phyloP scores from a whole-genome alignment of 2,329 filamentous ascomycete genomes.

The Fusarium udum region DNA sequence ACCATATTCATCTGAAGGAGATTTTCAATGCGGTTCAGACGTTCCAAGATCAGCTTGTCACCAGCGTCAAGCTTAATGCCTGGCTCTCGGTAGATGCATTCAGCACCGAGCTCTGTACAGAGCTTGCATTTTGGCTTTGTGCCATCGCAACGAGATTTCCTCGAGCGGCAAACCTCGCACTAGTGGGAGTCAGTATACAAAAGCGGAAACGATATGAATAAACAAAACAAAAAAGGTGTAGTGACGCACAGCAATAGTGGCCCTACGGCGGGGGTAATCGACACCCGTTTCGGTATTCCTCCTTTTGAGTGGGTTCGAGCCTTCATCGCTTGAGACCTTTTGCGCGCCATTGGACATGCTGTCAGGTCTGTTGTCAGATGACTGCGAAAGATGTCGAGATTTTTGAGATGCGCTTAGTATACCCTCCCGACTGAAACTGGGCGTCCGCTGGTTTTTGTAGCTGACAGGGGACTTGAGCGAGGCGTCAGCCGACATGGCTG shows the following conservation, averaged over 20 bases:
- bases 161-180: constrained; percentile 84
- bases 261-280: constrained; percentile 71
- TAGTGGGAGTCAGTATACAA: constrained; percentile 47
- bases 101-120: constrained; percentile 81
- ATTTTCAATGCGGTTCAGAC: constrained; percentile 79
- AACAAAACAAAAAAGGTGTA: not conserved
- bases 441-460: constrained; percentile 58
- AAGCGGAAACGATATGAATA: not conserved
- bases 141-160: constrained; percentile 83
- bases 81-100: constrained; percentile 85
- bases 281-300: constrained; percentile 69
- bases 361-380: constrained; percentile 59
- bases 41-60: constrained; percentile 85
- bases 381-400: constrained; percentile 64
- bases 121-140: constrained; percentile 85
- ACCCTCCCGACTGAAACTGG: constrained; percentile 61
- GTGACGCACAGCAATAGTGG: constrained; percentile 70
- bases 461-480: constrained; percentile 62
- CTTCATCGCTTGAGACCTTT: constrained; percentile 60
- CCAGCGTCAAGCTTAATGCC: constrained; percentile 88
- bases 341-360: constrained; percentile 55
- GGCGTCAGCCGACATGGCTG: constrained; percentile 53
- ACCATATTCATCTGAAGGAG: constrained; percentile 77
- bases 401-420: constrained; percentile 64
- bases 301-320: constrained; percentile 67